phyloP scores from a whole-genome alignment of 306 rosid species.

The Prunus mume region DNA sequence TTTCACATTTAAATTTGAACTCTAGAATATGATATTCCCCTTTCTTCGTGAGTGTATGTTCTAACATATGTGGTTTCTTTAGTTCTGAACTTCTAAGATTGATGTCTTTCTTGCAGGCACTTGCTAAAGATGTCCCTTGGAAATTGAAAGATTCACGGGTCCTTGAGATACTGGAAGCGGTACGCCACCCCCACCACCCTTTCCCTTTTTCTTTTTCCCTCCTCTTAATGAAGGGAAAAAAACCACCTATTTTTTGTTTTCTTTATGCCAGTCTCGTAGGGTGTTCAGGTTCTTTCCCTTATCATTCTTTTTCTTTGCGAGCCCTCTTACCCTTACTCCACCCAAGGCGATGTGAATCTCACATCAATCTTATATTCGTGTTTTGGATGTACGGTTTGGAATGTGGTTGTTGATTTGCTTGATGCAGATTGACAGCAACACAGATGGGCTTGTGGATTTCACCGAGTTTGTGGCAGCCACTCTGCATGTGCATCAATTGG shows the following conservation, averaged over 20 bases:
- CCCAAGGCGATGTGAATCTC: not conserved
- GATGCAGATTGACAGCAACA: conserved; percentile 87
- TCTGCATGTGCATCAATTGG: conserved; percentile 90
- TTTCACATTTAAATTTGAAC: conserved; percentile 3
- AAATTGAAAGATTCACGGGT: conserved; percentile 90
- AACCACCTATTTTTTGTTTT: not conserved
- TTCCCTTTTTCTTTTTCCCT: not conserved
- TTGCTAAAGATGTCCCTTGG: conserved; percentile 98
- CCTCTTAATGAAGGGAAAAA: not conserved
- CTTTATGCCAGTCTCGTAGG: conserved; percentile 10
- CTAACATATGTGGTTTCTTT: not conserved
- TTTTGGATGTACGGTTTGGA: conserved; percentile 8
- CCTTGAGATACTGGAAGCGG: conserved; percentile 88
- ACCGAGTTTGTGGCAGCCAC: conserved; percentile 94
- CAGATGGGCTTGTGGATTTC: conserved; percentile 98
- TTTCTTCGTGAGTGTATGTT: not conserved
- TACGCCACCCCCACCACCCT: conserved; percentile 31
- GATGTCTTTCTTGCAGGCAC: conserved; percentile 66
- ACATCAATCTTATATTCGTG: not conserved
- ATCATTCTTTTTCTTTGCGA: not conserved
- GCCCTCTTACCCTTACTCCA: conserved; percentile 8
- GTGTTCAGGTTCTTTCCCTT: not conserved
- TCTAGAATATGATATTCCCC: not conserved
- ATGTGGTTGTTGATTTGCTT: conserved; percentile 7
- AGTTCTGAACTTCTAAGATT: conserved; percentile 18